Conservation (phyloP, 345 rosid species). For the Moringa oleifera region DNA sequence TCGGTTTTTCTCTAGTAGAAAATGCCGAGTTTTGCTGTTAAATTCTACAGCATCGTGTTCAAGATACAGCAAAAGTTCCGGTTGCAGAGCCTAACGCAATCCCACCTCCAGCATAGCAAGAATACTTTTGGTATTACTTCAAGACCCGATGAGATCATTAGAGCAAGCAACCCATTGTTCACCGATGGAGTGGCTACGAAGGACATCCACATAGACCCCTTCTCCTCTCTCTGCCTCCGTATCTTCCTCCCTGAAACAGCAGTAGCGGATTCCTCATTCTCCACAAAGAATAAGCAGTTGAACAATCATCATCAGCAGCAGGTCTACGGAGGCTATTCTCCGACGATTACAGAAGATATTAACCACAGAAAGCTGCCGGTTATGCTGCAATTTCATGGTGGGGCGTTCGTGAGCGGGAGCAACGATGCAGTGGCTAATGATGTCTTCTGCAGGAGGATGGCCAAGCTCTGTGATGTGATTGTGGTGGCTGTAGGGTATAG, state of each 20-base stretch:
- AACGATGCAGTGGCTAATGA: slow-evolving; percentile 87
- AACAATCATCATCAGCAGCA: slow-evolving; percentile 10
- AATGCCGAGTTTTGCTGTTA: slow-evolving; percentile 89
- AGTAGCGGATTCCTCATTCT: slow-evolving; percentile 45
- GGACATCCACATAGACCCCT: slow-evolving; percentile 92
- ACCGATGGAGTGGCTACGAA: slow-evolving; percentile 90
- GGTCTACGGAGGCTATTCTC: slow-evolving; percentile 21
- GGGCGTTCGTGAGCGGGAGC: slow-evolving; percentile 95
- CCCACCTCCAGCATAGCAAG: slow-evolving; percentile 49
- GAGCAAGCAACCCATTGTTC: slow-evolving; percentile 69
- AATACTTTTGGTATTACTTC: slow-evolving; percentile 67
- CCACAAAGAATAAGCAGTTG: slow-evolving; percentile 21
- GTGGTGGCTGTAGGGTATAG: slow-evolving; percentile 89
- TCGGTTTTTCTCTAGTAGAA: not conserved
- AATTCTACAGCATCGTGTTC: slow-evolving; percentile 89
- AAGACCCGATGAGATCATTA: slow-evolving; percentile 74
- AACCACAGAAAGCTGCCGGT: slow-evolving; percentile 64
- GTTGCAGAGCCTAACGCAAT: slow-evolving; percentile 67
- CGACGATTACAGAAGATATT: slow-evolving; percentile 63
- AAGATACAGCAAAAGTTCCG: slow-evolving; percentile 80
- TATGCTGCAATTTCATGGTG: slow-evolving; percentile 91
- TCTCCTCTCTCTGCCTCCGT: slow-evolving; percentile 71
- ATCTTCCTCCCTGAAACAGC: slow-evolving; percentile 90
- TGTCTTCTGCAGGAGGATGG: slow-evolving; percentile 68
- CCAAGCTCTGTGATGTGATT: slow-evolving; percentile 74